Base-by-base conservation (phyloP, 2,329 filamentous ascomycete species). In the Gaeumannomyces tritici region DNA sequence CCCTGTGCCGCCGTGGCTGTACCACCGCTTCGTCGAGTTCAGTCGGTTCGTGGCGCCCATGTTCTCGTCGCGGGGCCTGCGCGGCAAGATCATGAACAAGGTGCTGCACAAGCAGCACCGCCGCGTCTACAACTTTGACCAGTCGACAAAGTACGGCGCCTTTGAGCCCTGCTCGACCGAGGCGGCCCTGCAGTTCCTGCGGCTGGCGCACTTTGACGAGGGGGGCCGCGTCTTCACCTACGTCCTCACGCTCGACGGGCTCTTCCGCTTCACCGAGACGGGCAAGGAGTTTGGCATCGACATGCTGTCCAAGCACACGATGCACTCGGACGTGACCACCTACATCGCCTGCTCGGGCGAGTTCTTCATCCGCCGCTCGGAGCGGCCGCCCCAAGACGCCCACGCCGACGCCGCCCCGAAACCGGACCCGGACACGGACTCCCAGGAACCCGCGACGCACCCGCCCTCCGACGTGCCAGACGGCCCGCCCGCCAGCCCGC, bases 241-340 rank as follows among this genome's bases (percentile, higher is more conserved):
- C 68, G 88, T 97, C 29, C 79, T 98, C 27, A 96, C 91, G 0
- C 81, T 97, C 8, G 93, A 98, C 70, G 89, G 89, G 6, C 81
- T 93, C 61, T 84, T 96, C 71, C 88, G 92, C 57, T 97, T 97
- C 75, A 97, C 93, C 1, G 93, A 97, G 74, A 98, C 93, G 0
- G 93, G 93, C 33, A 95, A 95, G 69, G 93, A 97, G 70, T 97
- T 97, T 64, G 91, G 93, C 61, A 91, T 98, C 69, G 93, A 97
- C 75, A 80, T 97, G 73, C 76, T 98, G 69, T 92, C 88, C 73
- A 98, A 98, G 73, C 93, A 98, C 74, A 96, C 91, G 55, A 96
- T 98, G 91, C 93, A 98, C 76, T 93, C 90, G 66, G 88, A 97
- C 73, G 93, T 96, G 1, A 89, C 87, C 47, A 89, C 90, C 2